phyloP scores from a whole-genome alignment of 768 basidiomycete species.

The Lactarius trivialis region DNA sequence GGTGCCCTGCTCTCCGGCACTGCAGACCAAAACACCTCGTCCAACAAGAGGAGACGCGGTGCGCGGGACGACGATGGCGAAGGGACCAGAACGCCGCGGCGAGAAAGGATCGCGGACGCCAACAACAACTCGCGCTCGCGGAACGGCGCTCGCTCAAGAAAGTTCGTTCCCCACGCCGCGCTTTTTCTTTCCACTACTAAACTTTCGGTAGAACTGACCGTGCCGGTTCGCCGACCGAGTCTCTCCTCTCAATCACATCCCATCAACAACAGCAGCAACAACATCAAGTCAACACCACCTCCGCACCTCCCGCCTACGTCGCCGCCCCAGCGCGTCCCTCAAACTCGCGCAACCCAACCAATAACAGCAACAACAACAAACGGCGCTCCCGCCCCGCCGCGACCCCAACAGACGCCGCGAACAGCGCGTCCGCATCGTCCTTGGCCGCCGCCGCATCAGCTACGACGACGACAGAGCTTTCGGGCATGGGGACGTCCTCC shows the following conservation, averaged over 20 bases:
- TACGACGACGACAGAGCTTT: constrained; percentile 10
- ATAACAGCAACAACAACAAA: too few relatives aligned
- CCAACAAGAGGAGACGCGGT: constrained; percentile 52
- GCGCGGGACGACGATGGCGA: constrained; percentile 63
- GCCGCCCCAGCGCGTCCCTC: constrained; percentile 18
- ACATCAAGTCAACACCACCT: not conserved
- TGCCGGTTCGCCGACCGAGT: constrained; percentile 64
- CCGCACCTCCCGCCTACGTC: constrained; percentile 20
- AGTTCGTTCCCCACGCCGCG: constrained; percentile 37
- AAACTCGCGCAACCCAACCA: constrained; percentile 36
- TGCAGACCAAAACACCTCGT: constrained; percentile 53
- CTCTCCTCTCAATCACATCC: constrained; percentile 63
- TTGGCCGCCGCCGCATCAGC: not conserved
- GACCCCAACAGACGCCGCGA: constrained; percentile 14
- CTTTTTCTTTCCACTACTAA: not conserved
- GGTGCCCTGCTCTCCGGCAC: constrained; percentile 44
- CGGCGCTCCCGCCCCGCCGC: constrained; percentile 19
- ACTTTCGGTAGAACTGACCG: constrained; percentile 48
- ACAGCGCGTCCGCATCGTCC: not conserved
- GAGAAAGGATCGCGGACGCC: constrained; percentile 45
- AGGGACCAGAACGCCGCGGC: constrained; percentile 53
- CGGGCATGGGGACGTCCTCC: not conserved
- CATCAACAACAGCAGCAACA: constrained; percentile 37
- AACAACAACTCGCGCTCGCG: constrained; percentile 40
- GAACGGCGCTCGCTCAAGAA: constrained; percentile 51